Percentiles rank a stretch among this genome's conserved stretches.
Evolutionary conservation across 306 rosid genomes (phyloP).

Genomic region (Sechiopsis laciniata): DNA sequence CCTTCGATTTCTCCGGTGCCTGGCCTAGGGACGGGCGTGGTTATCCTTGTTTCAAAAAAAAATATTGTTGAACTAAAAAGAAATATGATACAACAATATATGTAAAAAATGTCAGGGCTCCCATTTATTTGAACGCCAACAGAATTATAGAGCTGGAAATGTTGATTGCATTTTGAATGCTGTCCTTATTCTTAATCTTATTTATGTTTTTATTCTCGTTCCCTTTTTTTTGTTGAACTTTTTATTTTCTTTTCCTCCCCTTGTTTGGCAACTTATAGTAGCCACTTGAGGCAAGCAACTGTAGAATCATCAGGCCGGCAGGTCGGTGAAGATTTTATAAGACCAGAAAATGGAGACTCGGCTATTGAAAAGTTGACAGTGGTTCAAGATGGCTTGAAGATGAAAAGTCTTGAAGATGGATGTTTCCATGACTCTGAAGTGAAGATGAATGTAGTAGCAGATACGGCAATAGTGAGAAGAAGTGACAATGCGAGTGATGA

Average conservation of each 20-base stretch:
- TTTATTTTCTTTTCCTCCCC: too few relatives aligned
- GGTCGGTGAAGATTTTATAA: constrained; percentile 17
- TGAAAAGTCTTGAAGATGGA: constrained; percentile 20
- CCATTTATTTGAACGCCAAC: not conserved
- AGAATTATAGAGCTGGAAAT: not conserved
- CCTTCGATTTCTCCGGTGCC: too few relatives aligned
- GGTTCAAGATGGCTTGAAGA: constrained; percentile 27
- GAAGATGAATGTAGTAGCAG: constrained; percentile 26
- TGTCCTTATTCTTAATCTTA: not conserved
- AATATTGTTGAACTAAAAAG: too few relatives aligned
- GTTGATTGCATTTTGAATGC: not conserved
- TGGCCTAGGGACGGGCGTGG: too few relatives aligned
- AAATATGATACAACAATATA: not conserved
- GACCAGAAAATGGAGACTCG: constrained; percentile 17
- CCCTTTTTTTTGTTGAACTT: constrained; percentile 9
- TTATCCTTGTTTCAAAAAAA: too few relatives aligned
- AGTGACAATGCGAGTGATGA: constrained; percentile 15
- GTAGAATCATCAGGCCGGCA: constrained; percentile 23
- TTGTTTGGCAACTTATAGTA: constrained; percentile 34
- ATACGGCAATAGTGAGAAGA: constrained; percentile 28
- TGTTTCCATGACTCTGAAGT: constrained; percentile 15
- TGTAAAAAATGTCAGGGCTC: not conserved
- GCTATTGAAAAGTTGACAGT: constrained; percentile 16
- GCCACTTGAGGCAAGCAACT: constrained; percentile 27
- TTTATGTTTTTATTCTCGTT: not conserved